A percentile compares a stretch with the other conserved stretches of the same genome.
Evolutionary conservation across 129 eudicot species (phyloP).

Genomic region (Kitagawia praeruptora): DNA sequence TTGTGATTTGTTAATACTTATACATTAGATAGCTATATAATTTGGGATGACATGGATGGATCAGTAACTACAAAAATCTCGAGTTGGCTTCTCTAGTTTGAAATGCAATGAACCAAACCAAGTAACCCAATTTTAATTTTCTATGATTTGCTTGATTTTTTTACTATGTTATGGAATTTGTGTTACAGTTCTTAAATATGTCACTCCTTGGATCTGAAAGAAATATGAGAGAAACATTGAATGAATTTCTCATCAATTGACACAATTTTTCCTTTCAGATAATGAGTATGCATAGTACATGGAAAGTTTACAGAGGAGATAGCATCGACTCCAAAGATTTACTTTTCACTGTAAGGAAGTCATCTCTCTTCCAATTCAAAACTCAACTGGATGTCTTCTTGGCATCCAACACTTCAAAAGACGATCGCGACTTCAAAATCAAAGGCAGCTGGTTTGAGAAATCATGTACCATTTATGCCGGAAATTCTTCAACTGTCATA

Average conservation of each 20-base stretch:
- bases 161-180: too few species aligned
- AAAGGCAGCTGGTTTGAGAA: conserved; percentile 34
- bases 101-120: too few species aligned
- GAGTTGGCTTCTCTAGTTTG: too few species aligned
- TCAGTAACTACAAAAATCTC: too few species aligned
- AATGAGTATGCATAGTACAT: conserved; percentile 21
- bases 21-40: too few species aligned
- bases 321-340: conserved; percentile 19
- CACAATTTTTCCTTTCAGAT: conserved; percentile 6
- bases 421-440: conserved; percentile 25
- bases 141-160: too few species aligned
- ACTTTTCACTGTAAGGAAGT: conserved; percentile 18
- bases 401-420: conserved; percentile 10
- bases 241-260: not conserved
- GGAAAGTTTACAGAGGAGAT: conserved; percentile 39
- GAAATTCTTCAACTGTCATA: conserved; percentile 7
- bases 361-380: conserved; percentile 27
- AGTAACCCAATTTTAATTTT: too few species aligned
- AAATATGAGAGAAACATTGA: not conserved
- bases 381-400: conserved; percentile 26
- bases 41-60: too few species aligned
- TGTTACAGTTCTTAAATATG: too few species aligned
- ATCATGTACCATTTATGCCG: conserved; percentile 23
- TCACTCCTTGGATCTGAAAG: not conserved
- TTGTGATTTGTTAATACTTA: too few species aligned